Evolutionary conservation across 1,139 yeast species (phyloP), one percentile per base, ranked within the genome.

Genomic region (Suhomyces yuchorum): DNA sequence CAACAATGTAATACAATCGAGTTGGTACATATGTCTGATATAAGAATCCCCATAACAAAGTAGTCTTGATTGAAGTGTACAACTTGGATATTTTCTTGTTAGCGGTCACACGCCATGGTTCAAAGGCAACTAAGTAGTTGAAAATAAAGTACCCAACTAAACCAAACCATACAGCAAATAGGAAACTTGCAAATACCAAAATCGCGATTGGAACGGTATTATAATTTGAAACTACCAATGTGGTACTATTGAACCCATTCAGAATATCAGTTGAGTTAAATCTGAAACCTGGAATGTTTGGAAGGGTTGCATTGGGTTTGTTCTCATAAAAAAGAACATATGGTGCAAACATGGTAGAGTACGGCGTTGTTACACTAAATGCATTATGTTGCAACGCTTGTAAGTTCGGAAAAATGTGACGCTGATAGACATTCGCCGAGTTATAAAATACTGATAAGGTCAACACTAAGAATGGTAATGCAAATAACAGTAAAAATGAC

Each of bases 11-110:
- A 47, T 61, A 64, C 1, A 76, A 69, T 49, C 67, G 65, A 22
- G 68, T 61, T 1, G 84, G 83, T 23, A 70, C 68, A 56, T 73
- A 77, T 28, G 67, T 67, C 50, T 72, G 70, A 57, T 80, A 81
- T 22, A 70, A 59, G 42, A 67, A 67, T 3, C 77, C 71, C 83
- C 84, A 81, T 2, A 72, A 51, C 46, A 79, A 65, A 41, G 80
- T 72, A 2, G 73, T 65, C 49, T 67, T 73, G 46, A 78, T 67
- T 2, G 82, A 78, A 1, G 82, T 73, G 56, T 80, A 81, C 4
- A 81, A 56, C 50, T 64, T 64, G 8, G 67, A 54, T n/a, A 70
- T 58, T 14, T 62, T 64, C n/a, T 58, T 55, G 46, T 54, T 69
- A 20, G 51, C 47, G 8, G 40, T 44, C 2, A 63, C 17, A 15